A percentile compares a stretch with the other conserved stretches of the same genome.
phyloP scores from a whole-genome alignment of 2,329 filamentous ascomycete genomes.

The Alternaria triticimaculans region DNA sequence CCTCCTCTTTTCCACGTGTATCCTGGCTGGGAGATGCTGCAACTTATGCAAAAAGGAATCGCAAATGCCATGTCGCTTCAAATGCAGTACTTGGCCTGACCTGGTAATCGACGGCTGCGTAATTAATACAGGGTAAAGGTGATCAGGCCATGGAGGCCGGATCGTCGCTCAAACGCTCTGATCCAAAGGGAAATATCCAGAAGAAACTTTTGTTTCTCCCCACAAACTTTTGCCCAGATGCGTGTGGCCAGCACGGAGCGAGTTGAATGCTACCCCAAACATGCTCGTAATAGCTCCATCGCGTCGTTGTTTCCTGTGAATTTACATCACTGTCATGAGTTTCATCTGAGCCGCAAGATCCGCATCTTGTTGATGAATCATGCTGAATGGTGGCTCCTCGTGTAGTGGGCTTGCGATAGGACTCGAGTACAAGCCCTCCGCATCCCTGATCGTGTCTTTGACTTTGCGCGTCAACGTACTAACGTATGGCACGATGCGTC shows the following conservation, averaged over 20 bases:
- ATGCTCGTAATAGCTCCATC: constrained; percentile 16
- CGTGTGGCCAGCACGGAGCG: constrained; percentile 22
- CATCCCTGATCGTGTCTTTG: constrained; percentile 56
- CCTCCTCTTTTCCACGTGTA: constrained; percentile 25
- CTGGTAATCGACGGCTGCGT: constrained; percentile 30
- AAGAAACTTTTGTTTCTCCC: constrained; percentile 34
- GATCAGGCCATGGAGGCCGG: constrained; percentile 21
- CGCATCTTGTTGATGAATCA: constrained; percentile 41
- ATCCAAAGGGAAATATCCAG: constrained; percentile 41
- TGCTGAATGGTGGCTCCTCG: constrained; percentile 46
- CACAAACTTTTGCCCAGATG: constrained; percentile 26
- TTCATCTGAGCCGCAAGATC: constrained; percentile 48
- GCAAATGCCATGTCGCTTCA: constrained; percentile 42
- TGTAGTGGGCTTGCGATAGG: constrained; percentile 48
- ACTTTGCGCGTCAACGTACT: constrained; percentile 56
- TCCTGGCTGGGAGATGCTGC: constrained; percentile 26
- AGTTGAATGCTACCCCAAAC: constrained; percentile 1
- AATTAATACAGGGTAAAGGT: constrained; percentile 42
- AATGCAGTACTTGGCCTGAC: constrained; percentile 38
- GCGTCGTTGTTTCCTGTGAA: constrained; percentile 26
- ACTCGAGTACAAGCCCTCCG: constrained; percentile 56
- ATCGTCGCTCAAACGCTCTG: constrained; percentile 39
- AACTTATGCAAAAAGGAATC: constrained; percentile 34
- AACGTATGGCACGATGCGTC: constrained; percentile 65
- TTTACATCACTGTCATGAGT: constrained; percentile 52